Conservation (phyloP, 2,329 filamentous ascomycete species). For the Colletotrichum sp. region DNA sequence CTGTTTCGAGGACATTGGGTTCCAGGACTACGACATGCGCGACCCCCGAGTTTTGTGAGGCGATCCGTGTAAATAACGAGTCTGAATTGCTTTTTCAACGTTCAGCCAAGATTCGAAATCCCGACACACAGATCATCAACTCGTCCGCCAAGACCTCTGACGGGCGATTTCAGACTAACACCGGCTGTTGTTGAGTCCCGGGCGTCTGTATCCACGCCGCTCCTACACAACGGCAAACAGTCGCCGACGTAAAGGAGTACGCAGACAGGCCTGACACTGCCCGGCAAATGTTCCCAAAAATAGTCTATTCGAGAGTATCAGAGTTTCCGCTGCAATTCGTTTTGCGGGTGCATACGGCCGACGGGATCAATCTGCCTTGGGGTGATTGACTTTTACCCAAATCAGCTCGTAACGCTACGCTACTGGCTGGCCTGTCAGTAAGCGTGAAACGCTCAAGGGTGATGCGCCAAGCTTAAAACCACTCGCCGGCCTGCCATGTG, state of each 20-base stretch:
- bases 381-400: neutral
- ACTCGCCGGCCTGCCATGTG: neutral
- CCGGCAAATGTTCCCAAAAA: neutral
- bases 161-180: neutral
- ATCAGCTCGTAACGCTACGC: neutral
- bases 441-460: slow-evolving; percentile 1
- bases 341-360: neutral
- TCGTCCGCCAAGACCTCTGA: neutral
- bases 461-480: neutral
- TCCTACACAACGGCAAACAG: neutral
- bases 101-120: neutral
- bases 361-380: neutral
- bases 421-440: neutral
- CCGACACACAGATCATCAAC: neutral
- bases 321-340: neutral
- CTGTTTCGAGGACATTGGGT: neutral
- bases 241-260: neutral
- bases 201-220: neutral
- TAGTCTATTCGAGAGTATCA: neutral
- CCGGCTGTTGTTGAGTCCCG: neutral
- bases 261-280: neutral
- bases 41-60: neutral
- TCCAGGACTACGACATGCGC: neutral
- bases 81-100: neutral
- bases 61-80: neutral